Base-by-base conservation (phyloP, 495 filamentous ascomycete species). In the Penicillium atrosanguineum region DNA sequence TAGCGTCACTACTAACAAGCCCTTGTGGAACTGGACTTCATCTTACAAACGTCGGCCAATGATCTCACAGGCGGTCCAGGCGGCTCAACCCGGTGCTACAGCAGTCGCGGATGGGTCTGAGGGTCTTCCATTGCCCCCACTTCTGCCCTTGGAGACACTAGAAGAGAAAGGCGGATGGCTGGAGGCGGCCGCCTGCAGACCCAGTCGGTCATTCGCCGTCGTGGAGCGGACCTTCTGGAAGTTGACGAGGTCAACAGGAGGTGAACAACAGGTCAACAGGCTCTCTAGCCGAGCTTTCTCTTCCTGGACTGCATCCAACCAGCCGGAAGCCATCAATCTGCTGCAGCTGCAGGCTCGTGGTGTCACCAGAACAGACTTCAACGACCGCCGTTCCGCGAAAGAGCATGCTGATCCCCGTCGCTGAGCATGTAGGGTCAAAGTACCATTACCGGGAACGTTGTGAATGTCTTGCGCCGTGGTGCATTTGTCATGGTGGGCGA, bases 21-120 rank as follows among this genome's bases (percentile, higher is more conserved):
- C 47, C 48, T 46, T 52, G 63, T 65, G 60, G 31, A 65, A 65
- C 63, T 36, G 25, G 4, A 34, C 28, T 28, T 46, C 56, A 63
- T 60, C 49, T 49, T 41, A 60, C 45, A 57, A 29, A 44, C 40
- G 44, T 18, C 54, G 52, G 48, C 53, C 63, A 65, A 62, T 60
- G 41, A 57, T 62, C 53, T 50, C 48, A 47, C 52, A 47, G 40
- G 28, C 9, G 43, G 49, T n/a, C 48, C 39, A 52, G 46, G 62
- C 45, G 55, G 56, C 53, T 60, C 60, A n/a, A 60, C 48, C 44
- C 55, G 44, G 60, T 62, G 20, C 56, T 50, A 63, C 62, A 51
- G 42, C 49, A 57, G 44, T 46, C 9, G 18, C 38, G 40, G 18
- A 46, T 36, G 42, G 55, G 34, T 5, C 23, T 43, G 25, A 50